These are phyloP conservation scores for Ramaria rubella DNA, from an alignment of 768 basidiomycete species.

Conservation along the genomic window DNA sequence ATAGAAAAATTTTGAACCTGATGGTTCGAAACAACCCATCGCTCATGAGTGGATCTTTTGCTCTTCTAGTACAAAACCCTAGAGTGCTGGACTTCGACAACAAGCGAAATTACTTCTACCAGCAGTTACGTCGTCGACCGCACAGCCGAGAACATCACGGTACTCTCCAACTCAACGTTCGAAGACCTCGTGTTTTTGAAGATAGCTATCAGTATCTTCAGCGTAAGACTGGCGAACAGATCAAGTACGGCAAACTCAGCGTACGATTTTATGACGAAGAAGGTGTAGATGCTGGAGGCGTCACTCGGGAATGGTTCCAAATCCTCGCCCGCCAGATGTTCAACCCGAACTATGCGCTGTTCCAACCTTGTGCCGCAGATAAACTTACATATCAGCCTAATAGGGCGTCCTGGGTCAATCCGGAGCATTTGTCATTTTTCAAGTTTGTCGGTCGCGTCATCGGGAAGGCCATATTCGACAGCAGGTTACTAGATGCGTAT, in stretches of 20 bases:
- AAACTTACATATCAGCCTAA: slow-evolving; percentile 94
- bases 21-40: slow-evolving; percentile 99
- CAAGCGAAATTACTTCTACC: slow-evolving; percentile 94
- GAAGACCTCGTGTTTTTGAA: slow-evolving; percentile 89
- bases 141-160: slow-evolving; percentile 73
- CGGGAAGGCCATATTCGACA: slow-evolving; percentile 96
- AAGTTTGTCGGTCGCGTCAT: slow-evolving; percentile 97
- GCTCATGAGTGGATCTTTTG: slow-evolving; percentile 96
- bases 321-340: slow-evolving; percentile 98
- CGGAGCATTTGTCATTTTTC: slow-evolving; percentile 95
- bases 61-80: slow-evolving; percentile 90
- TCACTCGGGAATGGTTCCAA: slow-evolving; percentile 98
- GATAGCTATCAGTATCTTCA: slow-evolving; percentile 94
- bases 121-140: slow-evolving; percentile 82
- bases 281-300: slow-evolving; percentile 96
- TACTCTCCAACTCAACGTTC: slow-evolving; percentile 83
- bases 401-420: slow-evolving; percentile 89
- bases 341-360: slow-evolving; percentile 95
- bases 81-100: slow-evolving; percentile 98
- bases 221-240: slow-evolving; percentile 86
- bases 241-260: slow-evolving; percentile 96
- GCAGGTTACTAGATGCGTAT: slow-evolving; percentile 93
- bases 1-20: slow-evolving; percentile 88
- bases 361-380: slow-evolving; percentile 97
- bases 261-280: slow-evolving; percentile 96